phyloP scores from a whole-genome alignment of 106 monocot genomes.

The Posidonia australis region DNA sequence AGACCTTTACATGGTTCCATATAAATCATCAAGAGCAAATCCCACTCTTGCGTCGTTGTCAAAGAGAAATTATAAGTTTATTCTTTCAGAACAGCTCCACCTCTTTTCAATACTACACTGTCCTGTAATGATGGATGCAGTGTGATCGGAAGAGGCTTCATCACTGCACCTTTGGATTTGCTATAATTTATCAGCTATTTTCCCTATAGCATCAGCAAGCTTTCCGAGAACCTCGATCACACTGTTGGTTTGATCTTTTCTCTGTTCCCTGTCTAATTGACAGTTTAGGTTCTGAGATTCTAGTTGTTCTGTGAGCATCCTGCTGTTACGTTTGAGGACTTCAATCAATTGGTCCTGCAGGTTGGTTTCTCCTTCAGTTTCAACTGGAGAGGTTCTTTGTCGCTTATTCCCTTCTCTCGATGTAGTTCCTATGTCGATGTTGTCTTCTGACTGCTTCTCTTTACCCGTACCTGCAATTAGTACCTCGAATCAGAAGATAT shows the following conservation, averaged over 20 bases:
- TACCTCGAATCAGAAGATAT: neutral
- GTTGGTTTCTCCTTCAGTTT: conserved; percentile 12
- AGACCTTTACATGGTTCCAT: too few relatives aligned
- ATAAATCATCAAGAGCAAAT: neutral
- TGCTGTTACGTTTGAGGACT: conserved; percentile 42
- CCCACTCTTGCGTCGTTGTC: neutral
- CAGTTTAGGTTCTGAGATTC: conserved; percentile 60
- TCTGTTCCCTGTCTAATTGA: conserved; percentile 60
- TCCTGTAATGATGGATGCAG: neutral
- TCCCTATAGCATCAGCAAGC: conserved; percentile 58
- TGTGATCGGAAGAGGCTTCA: conserved; percentile 5
- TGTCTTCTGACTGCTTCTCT: conserved; percentile 24
- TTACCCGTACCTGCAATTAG: conserved; percentile 21
- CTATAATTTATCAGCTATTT: conserved; percentile 67
- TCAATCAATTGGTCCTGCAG: conserved; percentile 38
- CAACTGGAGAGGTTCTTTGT: conserved; percentile 16
- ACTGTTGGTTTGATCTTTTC: conserved; percentile 37
- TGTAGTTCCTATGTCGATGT: conserved; percentile 20
- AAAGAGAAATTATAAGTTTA: neutral
- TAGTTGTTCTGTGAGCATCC: conserved; percentile 45
- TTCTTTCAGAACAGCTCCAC: neutral
- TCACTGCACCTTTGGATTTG: neutral
- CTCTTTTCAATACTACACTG: conserved; percentile 1
- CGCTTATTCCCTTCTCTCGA: conserved; percentile 33
- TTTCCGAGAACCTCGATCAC: conserved; percentile 44